A percentile compares a stretch with the other conserved stretches of the same genome.
phyloP scores from a whole-genome alignment of 2,329 filamentous ascomycete genomes.

The Botrytis fragariae region DNA sequence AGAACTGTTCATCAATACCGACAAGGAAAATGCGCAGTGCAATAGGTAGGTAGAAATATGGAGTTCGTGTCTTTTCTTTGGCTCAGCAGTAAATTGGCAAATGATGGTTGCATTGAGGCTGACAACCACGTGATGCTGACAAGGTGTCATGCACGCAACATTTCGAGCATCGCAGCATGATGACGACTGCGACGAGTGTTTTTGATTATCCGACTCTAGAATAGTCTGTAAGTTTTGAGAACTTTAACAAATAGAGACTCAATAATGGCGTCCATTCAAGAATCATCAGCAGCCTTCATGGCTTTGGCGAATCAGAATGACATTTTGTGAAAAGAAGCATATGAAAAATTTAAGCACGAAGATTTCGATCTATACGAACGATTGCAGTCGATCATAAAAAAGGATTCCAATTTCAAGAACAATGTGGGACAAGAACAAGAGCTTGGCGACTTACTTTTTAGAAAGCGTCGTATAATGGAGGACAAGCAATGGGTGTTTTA shows the following conservation, averaged over 20 bases:
- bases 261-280: not conserved
- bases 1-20: no score
- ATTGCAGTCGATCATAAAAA: not conserved
- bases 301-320: not conserved
- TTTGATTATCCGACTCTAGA: not conserved
- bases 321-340: not conserved
- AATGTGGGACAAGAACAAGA: not conserved
- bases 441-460: not conserved
- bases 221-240: not conserved
- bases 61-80: not conserved
- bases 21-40: rapidly evolving
- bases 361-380: not conserved
- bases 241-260: not conserved
- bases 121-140: not conserved
- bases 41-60: not conserved
- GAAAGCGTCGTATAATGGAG: not conserved
- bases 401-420: not conserved
- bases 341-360: not conserved
- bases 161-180: not conserved
- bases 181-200: not conserved
- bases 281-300: not conserved
- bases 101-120: not conserved
- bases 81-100: not conserved
- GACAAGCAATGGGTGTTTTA: not conserved
- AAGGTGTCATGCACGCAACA: not conserved